Evolutionary conservation across 2,329 filamentous ascomycete species (phyloP).

Genomic region (Rhexocercosporidium sp.): DNA sequence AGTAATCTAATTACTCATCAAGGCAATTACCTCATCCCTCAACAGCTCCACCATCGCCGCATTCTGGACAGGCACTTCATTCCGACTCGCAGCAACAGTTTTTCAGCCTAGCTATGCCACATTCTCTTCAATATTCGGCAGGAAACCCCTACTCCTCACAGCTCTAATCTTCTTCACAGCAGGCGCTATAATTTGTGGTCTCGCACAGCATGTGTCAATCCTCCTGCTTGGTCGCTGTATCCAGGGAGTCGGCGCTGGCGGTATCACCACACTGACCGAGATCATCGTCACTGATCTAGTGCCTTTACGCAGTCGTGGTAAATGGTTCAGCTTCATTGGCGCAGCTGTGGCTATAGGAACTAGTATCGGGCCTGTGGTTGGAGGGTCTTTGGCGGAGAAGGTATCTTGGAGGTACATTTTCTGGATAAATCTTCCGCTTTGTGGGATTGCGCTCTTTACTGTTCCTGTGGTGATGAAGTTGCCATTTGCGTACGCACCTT

Average conservation of each 20-base stretch:
- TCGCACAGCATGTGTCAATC: constrained; percentile 44
- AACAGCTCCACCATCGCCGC: no score
- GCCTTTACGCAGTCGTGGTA: constrained; percentile 11
- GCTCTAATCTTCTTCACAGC: constrained; percentile 44
- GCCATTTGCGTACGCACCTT: neutral
- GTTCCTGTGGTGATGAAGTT: constrained; percentile 5
- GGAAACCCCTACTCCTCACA: constrained; percentile 39
- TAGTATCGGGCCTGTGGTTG: constrained; percentile 54
- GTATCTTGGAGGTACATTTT: constrained; percentile 60
- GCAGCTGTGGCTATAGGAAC: constrained; percentile 59
- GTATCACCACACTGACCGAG: constrained; percentile 10
- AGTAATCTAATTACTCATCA: no score
- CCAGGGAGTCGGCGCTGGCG: constrained; percentile 16
- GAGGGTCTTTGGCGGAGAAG: constrained; percentile 58
- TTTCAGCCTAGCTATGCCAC: no score
- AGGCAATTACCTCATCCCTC: no score
- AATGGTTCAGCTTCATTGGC: constrained; percentile 44
- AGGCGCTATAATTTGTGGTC: constrained; percentile 45
- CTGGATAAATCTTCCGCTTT: constrained; percentile 47
- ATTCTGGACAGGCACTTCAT: no score
- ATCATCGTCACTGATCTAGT: constrained; percentile 18
- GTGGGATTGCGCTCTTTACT: neutral
- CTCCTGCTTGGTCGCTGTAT: constrained; percentile 24
- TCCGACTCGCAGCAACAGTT: no score
- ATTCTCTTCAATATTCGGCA: constrained; percentile 48